These are phyloP conservation scores for Umbelopsis sp. DNA, from an alignment of 192 early-diverging fungal genomes.

Conservation along the genomic window DNA sequence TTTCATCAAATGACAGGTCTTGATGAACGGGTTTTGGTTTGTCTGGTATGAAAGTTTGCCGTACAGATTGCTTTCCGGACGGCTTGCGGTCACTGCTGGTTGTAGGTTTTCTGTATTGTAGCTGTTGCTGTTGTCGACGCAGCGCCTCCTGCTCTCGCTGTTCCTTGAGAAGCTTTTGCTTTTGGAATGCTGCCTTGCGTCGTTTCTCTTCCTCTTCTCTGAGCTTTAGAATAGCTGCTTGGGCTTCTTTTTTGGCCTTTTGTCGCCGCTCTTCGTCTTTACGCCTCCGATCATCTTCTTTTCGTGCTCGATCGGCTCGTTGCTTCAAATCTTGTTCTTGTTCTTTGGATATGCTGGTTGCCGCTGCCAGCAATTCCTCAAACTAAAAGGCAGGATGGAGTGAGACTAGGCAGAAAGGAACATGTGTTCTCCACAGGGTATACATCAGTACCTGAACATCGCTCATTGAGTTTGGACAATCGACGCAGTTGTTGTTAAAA, in stretches of 20 bases:
- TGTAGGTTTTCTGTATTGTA: not conserved
- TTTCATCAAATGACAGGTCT: constrained; percentile 12
- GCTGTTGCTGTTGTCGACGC: constrained; percentile 4
- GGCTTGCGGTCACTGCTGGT: not conserved
- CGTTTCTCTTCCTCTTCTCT: constrained; percentile 17
- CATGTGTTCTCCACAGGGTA: not conserved
- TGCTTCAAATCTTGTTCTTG: constrained; percentile 8
- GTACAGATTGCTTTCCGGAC: not conserved
- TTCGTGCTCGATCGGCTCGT: not conserved
- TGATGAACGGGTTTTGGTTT: constrained; percentile 9
- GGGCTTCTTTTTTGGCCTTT: constrained; percentile 1
- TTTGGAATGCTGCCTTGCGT: not conserved
- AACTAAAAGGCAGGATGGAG: not conserved
- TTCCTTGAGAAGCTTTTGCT: constrained; percentile 14
- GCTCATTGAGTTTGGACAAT: not conserved
- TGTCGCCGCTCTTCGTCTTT: constrained; percentile 11
- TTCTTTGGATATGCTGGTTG: constrained; percentile 7
- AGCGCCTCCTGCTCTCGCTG: not conserved
- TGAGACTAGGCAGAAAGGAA: not conserved
- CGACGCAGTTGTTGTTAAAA: not conserved
- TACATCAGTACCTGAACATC: not conserved
- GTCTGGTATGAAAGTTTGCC: not conserved
- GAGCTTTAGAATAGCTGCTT: constrained; percentile 8
- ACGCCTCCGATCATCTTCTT: not conserved
- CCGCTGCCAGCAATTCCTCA: constrained; percentile 7